A percentile compares a stretch with the other conserved stretches of the same genome.
These are phyloP conservation scores for Chenopodium berlandieri DNA, from an alignment of 148 eudicot species.

Conservation along the genomic window DNA sequence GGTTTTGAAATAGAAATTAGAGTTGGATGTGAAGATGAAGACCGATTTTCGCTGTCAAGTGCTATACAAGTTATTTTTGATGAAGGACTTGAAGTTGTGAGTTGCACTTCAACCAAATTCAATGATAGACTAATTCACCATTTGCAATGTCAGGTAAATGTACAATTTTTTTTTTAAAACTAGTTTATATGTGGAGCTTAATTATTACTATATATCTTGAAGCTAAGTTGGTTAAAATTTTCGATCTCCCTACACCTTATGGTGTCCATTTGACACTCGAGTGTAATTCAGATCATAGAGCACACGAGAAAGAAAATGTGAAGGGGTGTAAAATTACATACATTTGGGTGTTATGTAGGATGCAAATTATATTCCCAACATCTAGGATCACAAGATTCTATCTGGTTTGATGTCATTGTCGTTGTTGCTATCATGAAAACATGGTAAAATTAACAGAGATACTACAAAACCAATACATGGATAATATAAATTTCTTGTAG, in stretches of 20 bases:
- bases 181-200: background rate
- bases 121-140: conserved; percentile 20
- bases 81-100: conserved; percentile 35
- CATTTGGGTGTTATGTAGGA: too few relatives aligned
- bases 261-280: too few relatives aligned
- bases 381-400: background rate
- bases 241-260: too few relatives aligned
- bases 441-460: too few relatives aligned
- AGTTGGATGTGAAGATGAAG: conserved; percentile 7
- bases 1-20: conserved; percentile 29
- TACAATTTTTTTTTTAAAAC: background rate
- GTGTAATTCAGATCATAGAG: too few relatives aligned
- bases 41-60: conserved; percentile 18
- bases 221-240: background rate
- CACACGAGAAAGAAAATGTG: too few relatives aligned
- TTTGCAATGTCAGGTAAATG: conserved; percentile 33
- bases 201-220: background rate
- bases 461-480: too few relatives aligned
- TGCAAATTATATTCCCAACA: background rate
- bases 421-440: background rate
- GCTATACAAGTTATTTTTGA: conserved; percentile 24
- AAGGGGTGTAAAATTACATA: too few relatives aligned
- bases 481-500: too few relatives aligned
- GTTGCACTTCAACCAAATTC: conserved; percentile 25
- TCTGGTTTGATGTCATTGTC: background rate